A percentile compares a stretch with the other conserved stretches of the same genome.
These are phyloP conservation scores for Thymus quinquecostatus DNA, from an alignment of 257 asterid genomes.

Conservation along the genomic window DNA sequence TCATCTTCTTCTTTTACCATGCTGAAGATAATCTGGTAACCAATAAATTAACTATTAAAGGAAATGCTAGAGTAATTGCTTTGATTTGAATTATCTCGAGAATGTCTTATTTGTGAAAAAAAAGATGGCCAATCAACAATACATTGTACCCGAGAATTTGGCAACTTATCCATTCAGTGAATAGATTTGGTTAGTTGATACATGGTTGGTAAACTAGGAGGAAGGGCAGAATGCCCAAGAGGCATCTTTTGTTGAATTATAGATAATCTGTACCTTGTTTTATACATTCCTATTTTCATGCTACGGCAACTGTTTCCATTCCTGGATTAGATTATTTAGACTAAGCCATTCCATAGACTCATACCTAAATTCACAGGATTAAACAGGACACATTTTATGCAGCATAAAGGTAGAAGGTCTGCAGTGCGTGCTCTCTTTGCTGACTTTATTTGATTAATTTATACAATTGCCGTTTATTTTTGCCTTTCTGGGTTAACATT, in stretches of 20 bases:
- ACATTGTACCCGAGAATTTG: not conserved
- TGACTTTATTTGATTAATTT: not conserved
- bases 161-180: not conserved
- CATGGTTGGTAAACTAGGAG: not conserved
- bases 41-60: not conserved
- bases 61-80: not conserved
- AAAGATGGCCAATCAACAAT: not conserved
- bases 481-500: not conserved
- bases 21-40: conserved; percentile 9
- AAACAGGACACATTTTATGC: not conserved
- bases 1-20: not conserved
- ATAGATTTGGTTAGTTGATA: not conserved
- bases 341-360: not conserved
- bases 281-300: not conserved
- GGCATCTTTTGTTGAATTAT: not conserved
- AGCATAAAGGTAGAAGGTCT: not conserved
- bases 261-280: not conserved
- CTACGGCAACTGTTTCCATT: not conserved
- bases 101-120: not conserved
- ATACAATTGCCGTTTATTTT: not conserved
- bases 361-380: not conserved
- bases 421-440: conserved; percentile 4
- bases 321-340: not conserved
- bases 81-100: not conserved
- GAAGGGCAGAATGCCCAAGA: no score